A percentile compares a stretch with the other conserved stretches of the same genome.
phyloP scores from a whole-genome alignment of 257 asterid genomes.

The Solanum chilense region DNA sequence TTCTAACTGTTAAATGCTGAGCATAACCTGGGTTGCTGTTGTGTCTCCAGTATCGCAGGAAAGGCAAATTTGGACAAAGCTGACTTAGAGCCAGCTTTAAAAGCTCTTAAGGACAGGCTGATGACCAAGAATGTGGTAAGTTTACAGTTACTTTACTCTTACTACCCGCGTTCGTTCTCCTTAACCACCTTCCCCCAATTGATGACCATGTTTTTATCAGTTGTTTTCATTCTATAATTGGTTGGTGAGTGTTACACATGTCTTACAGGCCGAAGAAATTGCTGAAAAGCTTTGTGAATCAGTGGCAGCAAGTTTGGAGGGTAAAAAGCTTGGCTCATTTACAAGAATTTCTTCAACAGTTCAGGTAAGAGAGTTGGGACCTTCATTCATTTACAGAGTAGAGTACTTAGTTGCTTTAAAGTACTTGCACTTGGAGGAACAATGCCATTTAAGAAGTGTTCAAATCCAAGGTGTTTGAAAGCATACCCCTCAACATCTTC shows the following conservation, averaged over 20 bases:
- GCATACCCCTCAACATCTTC: background rate
- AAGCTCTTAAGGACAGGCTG: slow-evolving; percentile 95
- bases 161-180: background rate
- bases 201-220: background rate
- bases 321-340: slow-evolving; percentile 80
- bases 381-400: background rate
- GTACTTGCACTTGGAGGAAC: background rate
- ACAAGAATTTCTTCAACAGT: slow-evolving; percentile 90
- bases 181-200: background rate
- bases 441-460: background rate
- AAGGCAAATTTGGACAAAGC: slow-evolving; percentile 85
- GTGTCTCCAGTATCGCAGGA: slow-evolving; percentile 64
- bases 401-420: background rate
- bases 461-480: background rate
- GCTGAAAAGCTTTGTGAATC: slow-evolving; percentile 97
- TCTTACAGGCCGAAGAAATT: slow-evolving; percentile 89
- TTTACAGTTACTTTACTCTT: background rate
- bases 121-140: slow-evolving; percentile 99
- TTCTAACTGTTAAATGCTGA: background rate
- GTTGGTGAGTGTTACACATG: background rate
- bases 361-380: slow-evolving; percentile 38
- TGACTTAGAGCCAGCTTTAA: slow-evolving; percentile 86
- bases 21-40: background rate
- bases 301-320: slow-evolving; percentile 94
- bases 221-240: background rate